Evolutionary conservation across 768 basidiomycete genomes (phyloP).

Genomic region (Pulveroboletus sp.): DNA sequence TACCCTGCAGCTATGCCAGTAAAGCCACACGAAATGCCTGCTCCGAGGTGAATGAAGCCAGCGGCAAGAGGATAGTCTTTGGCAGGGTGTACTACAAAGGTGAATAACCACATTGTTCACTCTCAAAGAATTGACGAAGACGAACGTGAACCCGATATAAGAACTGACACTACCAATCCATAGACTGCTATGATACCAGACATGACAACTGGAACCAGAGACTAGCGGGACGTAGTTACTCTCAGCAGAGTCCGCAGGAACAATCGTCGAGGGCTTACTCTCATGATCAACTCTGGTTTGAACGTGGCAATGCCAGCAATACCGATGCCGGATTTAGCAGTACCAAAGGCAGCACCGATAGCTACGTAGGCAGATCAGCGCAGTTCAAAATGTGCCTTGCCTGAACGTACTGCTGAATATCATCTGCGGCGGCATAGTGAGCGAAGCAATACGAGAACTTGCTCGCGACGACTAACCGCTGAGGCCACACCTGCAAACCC

Average conservation of each 20-base stretch:
- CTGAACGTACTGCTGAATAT: constrained; percentile 81
- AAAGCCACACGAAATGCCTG: constrained; percentile 85
- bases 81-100: constrained; percentile 51
- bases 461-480: constrained; percentile 54
- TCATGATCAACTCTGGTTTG: constrained; percentile 97
- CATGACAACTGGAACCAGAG: constrained; percentile 96
- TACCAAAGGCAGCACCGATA: constrained; percentile 93
- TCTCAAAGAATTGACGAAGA: constrained; percentile 9
- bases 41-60: constrained; percentile 89
- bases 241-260: not conserved
- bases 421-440: constrained; percentile 59
- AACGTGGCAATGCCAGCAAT: constrained; percentile 93
- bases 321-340: constrained; percentile 94
- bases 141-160: constrained; percentile 72
- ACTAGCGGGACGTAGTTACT: constrained; percentile 43
- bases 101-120: constrained; percentile 10
- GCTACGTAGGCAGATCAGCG: constrained; percentile 43
- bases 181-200: constrained; percentile 98
- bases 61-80: constrained; percentile 76
- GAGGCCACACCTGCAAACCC: constrained; percentile 96
- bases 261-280: constrained; percentile 43
- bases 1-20: constrained; percentile 93
- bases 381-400: not conserved
- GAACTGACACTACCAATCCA: constrained; percentile 91
- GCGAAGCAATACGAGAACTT: not conserved